Evolutionary conservation across 116 monocot species (phyloP).

Genomic region (Cymodocea nodosa): DNA sequence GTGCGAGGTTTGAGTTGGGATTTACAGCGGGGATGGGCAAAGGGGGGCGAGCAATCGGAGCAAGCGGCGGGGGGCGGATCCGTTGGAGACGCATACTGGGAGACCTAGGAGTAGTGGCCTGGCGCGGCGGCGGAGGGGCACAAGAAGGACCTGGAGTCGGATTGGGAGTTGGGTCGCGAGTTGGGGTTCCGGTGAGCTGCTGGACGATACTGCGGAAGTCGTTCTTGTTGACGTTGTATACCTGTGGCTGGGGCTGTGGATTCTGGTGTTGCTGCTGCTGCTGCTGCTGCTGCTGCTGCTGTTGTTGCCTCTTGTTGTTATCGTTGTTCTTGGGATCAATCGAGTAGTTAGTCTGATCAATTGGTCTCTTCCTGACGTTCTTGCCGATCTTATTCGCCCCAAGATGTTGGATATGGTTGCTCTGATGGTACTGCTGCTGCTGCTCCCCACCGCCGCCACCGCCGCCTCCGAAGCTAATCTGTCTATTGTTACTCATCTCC

Average conservation of each 20-base stretch:
- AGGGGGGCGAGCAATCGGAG: conserved; percentile 42
- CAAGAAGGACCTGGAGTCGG: background rate
- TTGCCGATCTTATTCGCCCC: conserved; percentile 66
- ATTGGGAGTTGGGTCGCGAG: conserved; percentile 10
- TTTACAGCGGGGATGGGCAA: background rate
- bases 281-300: conserved; percentile 3
- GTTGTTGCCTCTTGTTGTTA: background rate
- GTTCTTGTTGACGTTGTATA: conserved; percentile 92
- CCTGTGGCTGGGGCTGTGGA: conserved; percentile 51
- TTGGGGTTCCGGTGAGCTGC: conserved; percentile 60
- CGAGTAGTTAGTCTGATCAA: conserved; percentile 24
- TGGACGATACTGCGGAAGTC: conserved; percentile 83
- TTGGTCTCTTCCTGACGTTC: conserved; percentile 57
- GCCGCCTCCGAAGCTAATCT: background rate
- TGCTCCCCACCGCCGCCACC: background rate
- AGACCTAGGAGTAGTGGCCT: conserved; percentile 22
- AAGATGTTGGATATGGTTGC: conserved; percentile 18
- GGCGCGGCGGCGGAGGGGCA: conserved; percentile 10
- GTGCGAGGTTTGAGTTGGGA: background rate
- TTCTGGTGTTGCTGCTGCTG: conserved; percentile 11
- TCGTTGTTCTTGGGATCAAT: background rate
- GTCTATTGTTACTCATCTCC: background rate
- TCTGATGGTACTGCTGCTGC: background rate
- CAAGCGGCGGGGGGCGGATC: conserved; percentile 65
- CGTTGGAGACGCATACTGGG: conserved; percentile 39